Base-by-base conservation (phyloP, 1,284 basidiomycete genomes). In the Rhizoctonia solani region DNA sequence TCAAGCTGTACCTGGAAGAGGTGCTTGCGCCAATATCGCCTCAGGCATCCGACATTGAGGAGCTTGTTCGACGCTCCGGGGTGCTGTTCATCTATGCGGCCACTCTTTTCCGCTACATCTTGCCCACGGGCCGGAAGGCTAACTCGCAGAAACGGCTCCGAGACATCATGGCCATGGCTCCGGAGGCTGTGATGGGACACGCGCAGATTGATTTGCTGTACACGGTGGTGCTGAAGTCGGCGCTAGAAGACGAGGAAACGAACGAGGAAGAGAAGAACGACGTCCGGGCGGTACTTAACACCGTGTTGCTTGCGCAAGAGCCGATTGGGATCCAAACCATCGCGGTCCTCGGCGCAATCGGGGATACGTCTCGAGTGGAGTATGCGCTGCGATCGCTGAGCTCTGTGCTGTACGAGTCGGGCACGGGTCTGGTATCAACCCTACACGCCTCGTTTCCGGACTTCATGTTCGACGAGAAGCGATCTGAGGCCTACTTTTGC, bases 371-470 rank as follows among this genome's bases (percentile, higher is more conserved):
- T 1, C 16, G n/a, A 1, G 32, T 39, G 13, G 23, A 14, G 9
- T 21, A n/a, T 23, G 56, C 44, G 30, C 19, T 61, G 1, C 29
- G 49, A 8, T 13, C 44, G 6, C 6, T 61, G 5, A 4, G 16
- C 4, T 61, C 56, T 5, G 56, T 61, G 30, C 16, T 61, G 4
- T 44, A 61, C 13, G 6, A 49, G 8, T 61, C 56, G 1, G 29
- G 34, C 27, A 46, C 13, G 16, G 29, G 29, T 13, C 30, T 50
- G 3, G 32, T 61, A 1, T 49, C 56, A 5, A 61, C 56, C 1
- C 46, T 61, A 16, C 56, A 61, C 29, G 56, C 56, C 3, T 61
- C 56, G 2, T 61, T 61, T 19, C 46, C 56, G 9, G 56, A 61
- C n/a, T 61, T 47, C 25, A 49, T 59, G 42, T 44, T 59, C n/a